phyloP scores from a whole-genome alignment of 768 basidiomycete genomes.

The Leccinum rimulosum region DNA sequence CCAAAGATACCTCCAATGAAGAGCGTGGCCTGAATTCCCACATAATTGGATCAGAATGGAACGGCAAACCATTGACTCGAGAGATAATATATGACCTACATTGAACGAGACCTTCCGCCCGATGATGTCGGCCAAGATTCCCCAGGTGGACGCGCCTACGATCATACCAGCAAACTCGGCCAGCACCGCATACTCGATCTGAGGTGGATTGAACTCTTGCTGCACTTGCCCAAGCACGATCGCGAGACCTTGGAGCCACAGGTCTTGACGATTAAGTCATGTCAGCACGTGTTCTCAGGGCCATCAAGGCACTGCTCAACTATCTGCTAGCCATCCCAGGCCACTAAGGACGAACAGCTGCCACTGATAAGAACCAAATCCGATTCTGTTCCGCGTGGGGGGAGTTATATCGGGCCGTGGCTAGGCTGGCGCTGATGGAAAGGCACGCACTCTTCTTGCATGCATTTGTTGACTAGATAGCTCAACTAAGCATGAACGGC shows the following conservation, averaged over 20 bases:
- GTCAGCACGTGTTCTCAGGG: constrained; percentile 24
- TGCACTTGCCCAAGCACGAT: constrained; percentile 44
- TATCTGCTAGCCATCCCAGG: constrained; percentile 50
- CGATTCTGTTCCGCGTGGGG: constrained; percentile 35
- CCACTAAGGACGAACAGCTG: constrained; percentile 47
- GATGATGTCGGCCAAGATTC: constrained; percentile 47
- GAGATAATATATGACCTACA: constrained; percentile 3
- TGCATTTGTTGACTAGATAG: constrained; percentile 41
- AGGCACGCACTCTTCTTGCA: constrained; percentile 43
- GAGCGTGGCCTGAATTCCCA: constrained; percentile 28
- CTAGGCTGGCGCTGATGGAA: constrained; percentile 2
- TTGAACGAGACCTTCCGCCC: constrained; percentile 48
- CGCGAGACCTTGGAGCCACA: constrained; percentile 48
- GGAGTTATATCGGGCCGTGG: neutral
- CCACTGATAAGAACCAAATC: constrained; percentile 49
- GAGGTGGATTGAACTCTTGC: constrained; percentile 41
- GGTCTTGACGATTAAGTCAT: constrained; percentile 9
- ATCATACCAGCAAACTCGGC: constrained; percentile 48
- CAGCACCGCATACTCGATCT: constrained; percentile 45
- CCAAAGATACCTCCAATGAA: constrained; percentile 47
- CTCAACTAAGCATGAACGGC: neutral
- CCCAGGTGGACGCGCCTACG: constrained; percentile 49
- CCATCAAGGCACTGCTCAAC: constrained; percentile 27
- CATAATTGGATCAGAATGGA: neutral
- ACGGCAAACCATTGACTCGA: neutral